Conservation (phyloP, 768 basidiomycete species). For the Leccinellum albellum region DNA sequence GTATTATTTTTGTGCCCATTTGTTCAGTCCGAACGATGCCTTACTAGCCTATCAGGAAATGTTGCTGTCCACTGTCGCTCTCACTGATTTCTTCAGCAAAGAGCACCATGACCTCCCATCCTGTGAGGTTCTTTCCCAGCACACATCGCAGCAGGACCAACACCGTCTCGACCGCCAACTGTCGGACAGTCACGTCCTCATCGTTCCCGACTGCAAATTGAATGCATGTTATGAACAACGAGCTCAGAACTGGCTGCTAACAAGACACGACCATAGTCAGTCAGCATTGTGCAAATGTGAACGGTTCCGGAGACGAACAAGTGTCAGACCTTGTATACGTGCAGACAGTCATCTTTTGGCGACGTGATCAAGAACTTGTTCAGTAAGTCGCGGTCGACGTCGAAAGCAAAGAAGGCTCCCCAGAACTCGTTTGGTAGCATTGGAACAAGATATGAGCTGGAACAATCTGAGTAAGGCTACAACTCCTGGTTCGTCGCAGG, state of each 20-base stretch:
- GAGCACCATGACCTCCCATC: slow-evolving; percentile 73
- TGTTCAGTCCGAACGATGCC: no score
- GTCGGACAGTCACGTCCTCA: slow-evolving; percentile 13
- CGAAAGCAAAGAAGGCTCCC: slow-evolving; percentile 48
- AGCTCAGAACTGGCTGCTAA: slow-evolving; percentile 48
- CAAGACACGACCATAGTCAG: slow-evolving; percentile 1
- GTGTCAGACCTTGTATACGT: slow-evolving; percentile 45
- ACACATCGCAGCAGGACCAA: slow-evolving; percentile 44
- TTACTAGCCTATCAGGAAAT: no score
- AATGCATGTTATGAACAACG: slow-evolving; percentile 47
- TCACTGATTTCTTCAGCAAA: slow-evolving; percentile 57
- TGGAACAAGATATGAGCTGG: slow-evolving; percentile 42
- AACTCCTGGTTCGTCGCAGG: not conserved
- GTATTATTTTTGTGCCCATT: no score
- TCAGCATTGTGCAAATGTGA: slow-evolving; percentile 5
- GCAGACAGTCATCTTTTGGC: slow-evolving; percentile 49
- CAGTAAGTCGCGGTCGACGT: slow-evolving; percentile 48
- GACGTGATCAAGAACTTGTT: slow-evolving; percentile 37
- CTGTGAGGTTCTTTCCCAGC: slow-evolving; percentile 55
- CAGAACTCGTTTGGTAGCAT: slow-evolving; percentile 48
- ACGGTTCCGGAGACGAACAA: not conserved
- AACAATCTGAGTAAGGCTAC: not conserved
- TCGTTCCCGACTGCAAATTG: slow-evolving; percentile 33
- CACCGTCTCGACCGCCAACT: slow-evolving; percentile 51
- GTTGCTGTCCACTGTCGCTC: no score